Percentiles rank a stretch among this genome's conserved stretches.
These are phyloP conservation scores for Monosporascus sp. DNA, from an alignment of 2,329 filamentous ascomycete genomes.

Conservation along the genomic window DNA sequence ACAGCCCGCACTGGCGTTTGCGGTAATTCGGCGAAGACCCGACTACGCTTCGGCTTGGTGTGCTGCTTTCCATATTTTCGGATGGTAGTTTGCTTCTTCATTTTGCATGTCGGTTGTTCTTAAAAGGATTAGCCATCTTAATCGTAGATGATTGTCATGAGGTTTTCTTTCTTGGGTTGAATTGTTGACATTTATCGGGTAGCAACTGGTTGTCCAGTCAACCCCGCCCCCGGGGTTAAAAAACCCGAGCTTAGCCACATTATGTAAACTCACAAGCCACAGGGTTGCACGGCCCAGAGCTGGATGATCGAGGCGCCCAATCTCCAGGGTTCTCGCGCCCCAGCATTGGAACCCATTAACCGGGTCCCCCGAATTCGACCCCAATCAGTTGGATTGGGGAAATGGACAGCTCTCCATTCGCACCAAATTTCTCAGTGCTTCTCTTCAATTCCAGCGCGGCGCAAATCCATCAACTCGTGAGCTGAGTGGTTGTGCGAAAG, in stretches of 20 bases:
- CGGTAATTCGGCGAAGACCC: slow-evolving; percentile 47
- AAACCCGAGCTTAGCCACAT: background rate
- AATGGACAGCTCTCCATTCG: background rate
- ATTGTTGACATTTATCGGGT: background rate
- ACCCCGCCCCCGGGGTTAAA: background rate
- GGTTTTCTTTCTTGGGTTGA: background rate
- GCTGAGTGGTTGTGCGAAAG: slow-evolving; percentile 11
- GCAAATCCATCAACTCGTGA: slow-evolving; percentile 13
- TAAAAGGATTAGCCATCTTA: background rate
- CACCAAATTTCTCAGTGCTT: background rate
- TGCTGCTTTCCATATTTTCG: slow-evolving; percentile 48
- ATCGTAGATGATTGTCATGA: background rate
- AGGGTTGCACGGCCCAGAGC: background rate
- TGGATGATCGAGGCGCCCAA: background rate
- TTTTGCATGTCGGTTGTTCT: slow-evolving; percentile 20
- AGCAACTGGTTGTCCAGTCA: background rate
- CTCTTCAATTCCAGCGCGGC: background rate
- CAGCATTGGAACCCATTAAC: background rate
- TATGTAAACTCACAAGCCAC: background rate
- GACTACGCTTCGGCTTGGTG: slow-evolving; percentile 41
- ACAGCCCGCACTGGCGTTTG: slow-evolving; percentile 39
- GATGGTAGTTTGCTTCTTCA: slow-evolving; percentile 38
- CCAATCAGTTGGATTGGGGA: background rate
- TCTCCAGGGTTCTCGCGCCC: too few relatives aligned
- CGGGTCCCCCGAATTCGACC: background rate